Percentiles rank a stretch among this genome's conserved stretches.
Evolutionary conservation across 768 basidiomycete genomes (phyloP).

Genomic region (Lactarius sanguifluus): DNA sequence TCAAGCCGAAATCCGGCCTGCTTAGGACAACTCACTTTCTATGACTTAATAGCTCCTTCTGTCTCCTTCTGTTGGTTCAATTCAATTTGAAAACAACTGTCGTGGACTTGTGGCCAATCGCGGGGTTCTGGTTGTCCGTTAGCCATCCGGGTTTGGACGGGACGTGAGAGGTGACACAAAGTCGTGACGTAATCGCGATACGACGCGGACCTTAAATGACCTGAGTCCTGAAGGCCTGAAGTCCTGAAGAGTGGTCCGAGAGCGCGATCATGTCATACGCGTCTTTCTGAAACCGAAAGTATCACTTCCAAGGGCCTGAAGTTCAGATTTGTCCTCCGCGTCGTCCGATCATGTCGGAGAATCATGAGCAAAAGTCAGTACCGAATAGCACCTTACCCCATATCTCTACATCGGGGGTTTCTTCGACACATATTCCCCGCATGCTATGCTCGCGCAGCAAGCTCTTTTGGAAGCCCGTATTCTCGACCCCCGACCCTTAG

Average conservation of each 20-base stretch:
- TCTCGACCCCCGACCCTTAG: background rate
- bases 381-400: background rate
- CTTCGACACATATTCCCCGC: background rate
- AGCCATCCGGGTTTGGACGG: background rate
- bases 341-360: background rate
- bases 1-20: background rate
- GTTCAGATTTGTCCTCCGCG: background rate
- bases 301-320: background rate
- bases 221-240: background rate
- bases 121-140: background rate
- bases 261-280: background rate
- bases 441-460: background rate
- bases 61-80: background rate
- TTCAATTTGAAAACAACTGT: background rate
- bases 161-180: background rate
- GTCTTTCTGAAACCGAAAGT: background rate
- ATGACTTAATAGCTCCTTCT: background rate
- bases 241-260: background rate
- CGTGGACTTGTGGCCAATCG: background rate
- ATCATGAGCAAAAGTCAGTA: background rate
- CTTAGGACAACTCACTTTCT: background rate
- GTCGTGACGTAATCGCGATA: background rate
- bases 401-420: background rate
- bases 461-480: background rate
- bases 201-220: background rate